These are phyloP conservation scores for Sporothrix humicola DNA, from an alignment of 2,329 filamentous ascomycete species.

Conservation along the genomic window DNA sequence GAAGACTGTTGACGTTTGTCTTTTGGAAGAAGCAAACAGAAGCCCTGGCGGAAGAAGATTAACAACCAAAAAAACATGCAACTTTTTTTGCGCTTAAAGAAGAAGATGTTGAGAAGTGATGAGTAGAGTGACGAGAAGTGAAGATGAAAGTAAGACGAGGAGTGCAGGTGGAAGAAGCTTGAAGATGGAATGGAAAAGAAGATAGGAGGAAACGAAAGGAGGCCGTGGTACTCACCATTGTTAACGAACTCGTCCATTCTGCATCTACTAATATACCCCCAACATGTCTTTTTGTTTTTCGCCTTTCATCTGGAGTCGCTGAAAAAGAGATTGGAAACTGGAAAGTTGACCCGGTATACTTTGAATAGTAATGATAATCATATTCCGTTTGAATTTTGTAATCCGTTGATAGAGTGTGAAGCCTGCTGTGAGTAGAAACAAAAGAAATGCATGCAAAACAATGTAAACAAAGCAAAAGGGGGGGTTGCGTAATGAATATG, in stretches of 20 bases:
- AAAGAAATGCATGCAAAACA: neutral
- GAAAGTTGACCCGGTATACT: neutral
- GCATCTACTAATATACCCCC: conserved; percentile 1
- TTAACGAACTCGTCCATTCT: neutral
- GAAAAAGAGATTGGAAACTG: neutral
- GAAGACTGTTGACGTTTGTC: conserved; percentile 26
- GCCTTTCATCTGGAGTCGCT: neutral
- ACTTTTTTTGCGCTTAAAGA: neutral
- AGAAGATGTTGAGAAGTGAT: neutral
- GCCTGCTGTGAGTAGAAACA: neutral
- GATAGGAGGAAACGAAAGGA: neutral
- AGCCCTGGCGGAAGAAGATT: conserved; percentile 14
- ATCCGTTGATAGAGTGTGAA: neutral
- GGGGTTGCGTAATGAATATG: neutral
- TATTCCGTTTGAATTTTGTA: neutral
- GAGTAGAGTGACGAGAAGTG: neutral
- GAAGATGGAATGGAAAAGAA: neutral
- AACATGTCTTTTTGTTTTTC: neutral
- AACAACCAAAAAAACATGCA: conserved; percentile 17
- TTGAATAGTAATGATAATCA: neutral
- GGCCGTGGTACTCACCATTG: neutral
- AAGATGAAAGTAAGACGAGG: neutral
- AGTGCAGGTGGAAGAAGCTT: neutral
- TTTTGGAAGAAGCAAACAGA: conserved; percentile 16
- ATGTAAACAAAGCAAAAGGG: neutral